phyloP scores from a whole-genome alignment of 2,329 filamentous ascomycete genomes.

The Blumeria graminis region DNA sequence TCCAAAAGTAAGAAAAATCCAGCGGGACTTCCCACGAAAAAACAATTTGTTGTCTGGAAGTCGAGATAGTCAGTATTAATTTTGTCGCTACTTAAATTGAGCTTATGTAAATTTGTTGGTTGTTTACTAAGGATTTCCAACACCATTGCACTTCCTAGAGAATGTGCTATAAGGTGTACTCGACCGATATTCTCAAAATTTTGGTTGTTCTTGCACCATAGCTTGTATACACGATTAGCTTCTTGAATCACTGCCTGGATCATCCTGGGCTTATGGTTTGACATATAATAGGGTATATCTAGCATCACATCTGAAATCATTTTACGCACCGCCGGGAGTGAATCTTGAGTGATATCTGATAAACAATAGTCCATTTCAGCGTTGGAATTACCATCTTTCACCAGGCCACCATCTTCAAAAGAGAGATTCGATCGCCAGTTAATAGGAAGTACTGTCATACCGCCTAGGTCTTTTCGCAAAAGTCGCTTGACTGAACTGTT shows the following conservation, averaged over 20 bases:
- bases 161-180: conserved; percentile 83
- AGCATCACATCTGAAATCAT: conserved; percentile 97
- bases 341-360: conserved; percentile 77
- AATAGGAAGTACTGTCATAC: conserved; percentile 79
- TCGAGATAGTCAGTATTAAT: conserved; percentile 44
- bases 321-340: conserved; percentile 74
- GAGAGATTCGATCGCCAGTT: conserved; percentile 85
- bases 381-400: conserved; percentile 26
- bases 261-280: conserved; percentile 89
- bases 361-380: conserved; percentile 37
- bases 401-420: conserved; percentile 54
- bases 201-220: conserved; percentile 88
- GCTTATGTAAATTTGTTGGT: conserved; percentile 40
- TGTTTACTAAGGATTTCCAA: conserved; percentile 78
- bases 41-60: conserved; percentile 76
- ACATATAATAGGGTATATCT: conserved; percentile 94
- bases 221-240: conserved; percentile 80
- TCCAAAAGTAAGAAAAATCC: conserved; percentile 86
- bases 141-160: conserved; percentile 82
- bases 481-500: conserved; percentile 50
- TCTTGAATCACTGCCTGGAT: conserved; percentile 68
- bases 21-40: conserved; percentile 71
- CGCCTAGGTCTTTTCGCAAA: conserved; percentile 54
- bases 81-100: conserved; percentile 20
- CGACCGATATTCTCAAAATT: conserved; percentile 59